Evolutionary conservation across 108 stramenopile species (phyloP).

Genomic region (Nitzschia palea): DNA sequence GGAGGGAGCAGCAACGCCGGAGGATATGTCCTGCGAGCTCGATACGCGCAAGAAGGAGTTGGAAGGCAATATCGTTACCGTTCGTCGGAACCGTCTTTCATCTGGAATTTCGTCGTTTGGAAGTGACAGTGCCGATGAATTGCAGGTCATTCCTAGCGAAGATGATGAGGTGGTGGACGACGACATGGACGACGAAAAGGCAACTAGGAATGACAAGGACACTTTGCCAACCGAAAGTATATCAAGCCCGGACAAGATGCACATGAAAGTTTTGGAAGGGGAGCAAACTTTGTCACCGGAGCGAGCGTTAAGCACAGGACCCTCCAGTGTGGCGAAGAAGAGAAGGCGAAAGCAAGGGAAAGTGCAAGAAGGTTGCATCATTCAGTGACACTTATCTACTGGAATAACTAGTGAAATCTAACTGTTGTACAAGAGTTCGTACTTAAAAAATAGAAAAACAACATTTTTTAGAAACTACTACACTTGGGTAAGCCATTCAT

Average conservation of each 20-base stretch:
- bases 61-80: not conserved
- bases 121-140: constrained; percentile 2
- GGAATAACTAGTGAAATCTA: no score
- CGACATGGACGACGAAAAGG: constrained; percentile 4
- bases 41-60: not conserved
- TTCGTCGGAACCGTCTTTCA: not conserved
- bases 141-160: constrained; percentile 3
- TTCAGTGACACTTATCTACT: not conserved
- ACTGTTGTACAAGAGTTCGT: not conserved
- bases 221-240: not conserved
- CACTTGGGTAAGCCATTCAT: constrained; percentile 20
- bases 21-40: not conserved
- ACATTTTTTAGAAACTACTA: not conserved
- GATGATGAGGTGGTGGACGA: constrained; percentile 12
- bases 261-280: not conserved
- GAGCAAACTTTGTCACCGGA: not conserved
- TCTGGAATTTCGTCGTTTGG: constrained; percentile 22
- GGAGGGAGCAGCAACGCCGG: not conserved
- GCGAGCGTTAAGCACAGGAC: not conserved
- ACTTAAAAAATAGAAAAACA: not conserved
- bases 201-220: not conserved
- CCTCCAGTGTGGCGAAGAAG: not conserved
- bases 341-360: not conserved
- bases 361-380: not conserved
- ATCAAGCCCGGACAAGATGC: not conserved